Evolutionary conservation across 2,329 filamentous ascomycete genomes (phyloP).

Genomic region (Neonectria neomacrospora): DNA sequence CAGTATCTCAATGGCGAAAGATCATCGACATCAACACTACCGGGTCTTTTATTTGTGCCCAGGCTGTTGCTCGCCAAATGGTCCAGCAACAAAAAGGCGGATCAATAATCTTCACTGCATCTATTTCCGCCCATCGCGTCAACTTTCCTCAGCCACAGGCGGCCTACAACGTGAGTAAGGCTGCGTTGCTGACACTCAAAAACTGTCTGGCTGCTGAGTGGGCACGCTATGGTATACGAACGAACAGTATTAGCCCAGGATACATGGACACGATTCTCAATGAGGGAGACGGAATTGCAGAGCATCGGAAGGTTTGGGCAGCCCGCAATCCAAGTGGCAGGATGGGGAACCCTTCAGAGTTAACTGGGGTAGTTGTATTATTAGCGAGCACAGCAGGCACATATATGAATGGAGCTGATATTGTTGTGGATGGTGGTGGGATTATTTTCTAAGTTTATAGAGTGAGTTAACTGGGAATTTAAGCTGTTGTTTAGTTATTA

Average conservation of each 20-base stretch:
- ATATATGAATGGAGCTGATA: constrained; percentile 73
- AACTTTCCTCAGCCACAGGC: constrained; percentile 79
- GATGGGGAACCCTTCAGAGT: constrained; percentile 71
- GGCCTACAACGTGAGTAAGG: constrained; percentile 79
- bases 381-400: constrained; percentile 68
- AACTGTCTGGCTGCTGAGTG: constrained; percentile 68
- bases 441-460: constrained; percentile 8
- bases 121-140: constrained; percentile 74
- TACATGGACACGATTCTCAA: constrained; percentile 84
- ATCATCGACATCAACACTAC: constrained; percentile 79
- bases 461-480: background rate
- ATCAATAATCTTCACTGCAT: constrained; percentile 73
- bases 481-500: no score
- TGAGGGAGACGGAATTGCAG: constrained; percentile 67
- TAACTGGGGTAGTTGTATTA: constrained; percentile 69
- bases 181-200: constrained; percentile 71
- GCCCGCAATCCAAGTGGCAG: constrained; percentile 69
- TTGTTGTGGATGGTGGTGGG: constrained; percentile 68
- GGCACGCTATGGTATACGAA: constrained; percentile 74
- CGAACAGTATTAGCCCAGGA: constrained; percentile 76
- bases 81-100: constrained; percentile 62
- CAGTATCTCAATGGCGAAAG: constrained; percentile 67
- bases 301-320: constrained; percentile 65
- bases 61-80: constrained; percentile 69
- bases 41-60: constrained; percentile 75